Conservation (phyloP, 768 basidiomycete species). For the Boletus reticulatus region DNA sequence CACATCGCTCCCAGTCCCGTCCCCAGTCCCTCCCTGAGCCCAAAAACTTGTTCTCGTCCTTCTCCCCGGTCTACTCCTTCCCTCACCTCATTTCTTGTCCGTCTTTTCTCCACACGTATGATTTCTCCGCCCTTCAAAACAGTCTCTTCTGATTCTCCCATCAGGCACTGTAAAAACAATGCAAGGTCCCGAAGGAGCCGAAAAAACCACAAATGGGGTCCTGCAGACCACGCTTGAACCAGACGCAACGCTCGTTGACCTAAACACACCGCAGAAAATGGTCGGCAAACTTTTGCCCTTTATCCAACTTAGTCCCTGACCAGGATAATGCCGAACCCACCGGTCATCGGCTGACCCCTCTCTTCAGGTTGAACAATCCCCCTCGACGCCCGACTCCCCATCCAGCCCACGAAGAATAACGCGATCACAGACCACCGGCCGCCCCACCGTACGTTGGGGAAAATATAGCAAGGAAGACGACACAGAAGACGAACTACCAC, state of each 20-base stretch:
- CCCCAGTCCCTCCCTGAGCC: conserved; percentile 7
- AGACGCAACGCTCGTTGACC: conserved; percentile 28
- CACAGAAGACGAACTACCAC: conserved; percentile 21
- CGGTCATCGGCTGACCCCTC: conserved; percentile 19
- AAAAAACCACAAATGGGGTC: conserved; percentile 18
- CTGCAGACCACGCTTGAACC: conserved; percentile 3
- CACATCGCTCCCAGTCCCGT: conserved; percentile 23
- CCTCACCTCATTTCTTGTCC: not conserved
- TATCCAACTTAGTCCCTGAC: conserved; percentile 30
- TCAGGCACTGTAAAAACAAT: conserved; percentile 33
- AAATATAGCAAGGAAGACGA: conserved; percentile 33
- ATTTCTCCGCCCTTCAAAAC: not conserved
- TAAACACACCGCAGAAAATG: conserved; percentile 26
- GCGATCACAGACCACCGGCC: conserved; percentile 34
- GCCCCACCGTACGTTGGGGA: conserved; percentile 34
- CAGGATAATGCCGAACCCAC: conserved; percentile 28
- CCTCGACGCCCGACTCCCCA: conserved; percentile 25
- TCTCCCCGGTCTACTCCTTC: not conserved
- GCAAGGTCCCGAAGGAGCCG: conserved; percentile 21
- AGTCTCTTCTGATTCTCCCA: conserved; percentile 26
- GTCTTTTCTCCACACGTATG: not conserved
- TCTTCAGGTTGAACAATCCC: conserved; percentile 21
- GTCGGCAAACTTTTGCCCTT: conserved; percentile 29
- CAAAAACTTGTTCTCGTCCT: conserved; percentile 18
- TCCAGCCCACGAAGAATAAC: conserved; percentile 28